Percentiles rank a stretch among this genome's conserved stretches.
phyloP scores from a whole-genome alignment of 139 green algal species.

The Pseudopediastrum boryanum region DNA sequence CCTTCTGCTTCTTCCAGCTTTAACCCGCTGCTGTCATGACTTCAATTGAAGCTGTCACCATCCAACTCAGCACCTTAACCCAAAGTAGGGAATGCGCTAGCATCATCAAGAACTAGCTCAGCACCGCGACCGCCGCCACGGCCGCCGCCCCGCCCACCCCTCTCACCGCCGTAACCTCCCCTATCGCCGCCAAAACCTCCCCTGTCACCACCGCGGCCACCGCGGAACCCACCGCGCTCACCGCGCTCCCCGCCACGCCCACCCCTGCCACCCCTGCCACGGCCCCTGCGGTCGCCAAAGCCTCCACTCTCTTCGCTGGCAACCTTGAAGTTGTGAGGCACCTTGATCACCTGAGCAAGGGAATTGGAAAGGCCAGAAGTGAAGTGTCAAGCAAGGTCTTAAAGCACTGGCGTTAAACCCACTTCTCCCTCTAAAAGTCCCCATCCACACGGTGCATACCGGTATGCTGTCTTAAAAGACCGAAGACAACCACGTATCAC shows the following conservation, averaged over 20 bases:
- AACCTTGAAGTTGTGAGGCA: too few relatives aligned
- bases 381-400: too few relatives aligned
- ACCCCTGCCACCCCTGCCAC: slow-evolving; percentile 22
- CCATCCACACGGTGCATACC: too few relatives aligned
- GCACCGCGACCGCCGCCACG: not conserved
- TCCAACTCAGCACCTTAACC: slow-evolving; percentile 18
- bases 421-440: too few relatives aligned
- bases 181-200: slow-evolving; percentile 24
- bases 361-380: too few relatives aligned
- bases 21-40: too few relatives aligned
- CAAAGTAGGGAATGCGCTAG: slow-evolving; percentile 46
- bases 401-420: too few relatives aligned
- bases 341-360: too few relatives aligned
- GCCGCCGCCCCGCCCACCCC: not conserved
- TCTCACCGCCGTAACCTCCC: not conserved
- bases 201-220: slow-evolving; percentile 15
- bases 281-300: slow-evolving; percentile 30
- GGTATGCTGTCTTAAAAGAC: too few relatives aligned
- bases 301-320: slow-evolving; percentile 11
- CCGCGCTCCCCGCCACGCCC: slow-evolving; percentile 9
- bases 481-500: too few relatives aligned
- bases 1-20: too few relatives aligned
- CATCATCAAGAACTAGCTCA: slow-evolving; percentile 30
- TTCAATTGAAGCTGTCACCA: too few relatives aligned
- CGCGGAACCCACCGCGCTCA: slow-evolving; percentile 3